These are phyloP conservation scores for Melastoma malabathricum DNA, from an alignment of 345 rosid genomes.

Conservation along the genomic window DNA sequence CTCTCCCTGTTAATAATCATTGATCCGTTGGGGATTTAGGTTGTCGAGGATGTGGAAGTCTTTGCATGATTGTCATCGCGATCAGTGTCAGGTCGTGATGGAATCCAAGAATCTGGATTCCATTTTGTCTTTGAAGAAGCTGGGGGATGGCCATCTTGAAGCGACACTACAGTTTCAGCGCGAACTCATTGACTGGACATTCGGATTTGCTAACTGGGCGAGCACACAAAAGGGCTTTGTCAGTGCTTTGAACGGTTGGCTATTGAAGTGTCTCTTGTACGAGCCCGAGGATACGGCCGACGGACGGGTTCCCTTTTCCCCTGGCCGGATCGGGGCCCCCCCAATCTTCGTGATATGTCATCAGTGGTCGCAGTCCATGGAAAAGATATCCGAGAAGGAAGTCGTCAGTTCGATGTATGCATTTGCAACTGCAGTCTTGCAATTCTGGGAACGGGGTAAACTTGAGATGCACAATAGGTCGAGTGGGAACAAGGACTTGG, in stretches of 20 bases:
- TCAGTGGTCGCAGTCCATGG: conserved; percentile 87
- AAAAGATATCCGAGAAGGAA: conserved; percentile 72
- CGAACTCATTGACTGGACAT: conserved; percentile 67
- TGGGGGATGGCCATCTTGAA: conserved; percentile 48
- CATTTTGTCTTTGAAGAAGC: conserved; percentile 46
- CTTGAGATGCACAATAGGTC: conserved; percentile 33
- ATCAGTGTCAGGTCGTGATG: conserved; percentile 59
- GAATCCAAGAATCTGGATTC: conserved; percentile 58
- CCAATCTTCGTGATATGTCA: conserved; percentile 81
- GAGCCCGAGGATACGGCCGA: conserved; percentile 91
- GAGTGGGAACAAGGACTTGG: conserved; percentile 48
- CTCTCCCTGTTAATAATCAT: not conserved
- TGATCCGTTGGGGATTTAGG: conserved; percentile 25
- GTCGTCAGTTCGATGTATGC: conserved; percentile 60
- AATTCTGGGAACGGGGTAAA: conserved; percentile 76
- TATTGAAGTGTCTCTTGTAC: conserved; percentile 58
- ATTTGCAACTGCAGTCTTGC: conserved; percentile 51
- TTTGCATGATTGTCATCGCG: conserved; percentile 83
- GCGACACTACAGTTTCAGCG: conserved; percentile 61
- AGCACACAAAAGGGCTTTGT: conserved; percentile 67
- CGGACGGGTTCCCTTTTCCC: conserved; percentile 82
- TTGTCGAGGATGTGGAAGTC: conserved; percentile 86
- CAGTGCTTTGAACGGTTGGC: conserved; percentile 75
- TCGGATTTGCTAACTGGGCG: conserved; percentile 65
- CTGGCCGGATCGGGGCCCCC: conserved; percentile 93